Base-by-base conservation (phyloP, 2,329 filamentous ascomycete species). In the Cladosporium sp. region DNA sequence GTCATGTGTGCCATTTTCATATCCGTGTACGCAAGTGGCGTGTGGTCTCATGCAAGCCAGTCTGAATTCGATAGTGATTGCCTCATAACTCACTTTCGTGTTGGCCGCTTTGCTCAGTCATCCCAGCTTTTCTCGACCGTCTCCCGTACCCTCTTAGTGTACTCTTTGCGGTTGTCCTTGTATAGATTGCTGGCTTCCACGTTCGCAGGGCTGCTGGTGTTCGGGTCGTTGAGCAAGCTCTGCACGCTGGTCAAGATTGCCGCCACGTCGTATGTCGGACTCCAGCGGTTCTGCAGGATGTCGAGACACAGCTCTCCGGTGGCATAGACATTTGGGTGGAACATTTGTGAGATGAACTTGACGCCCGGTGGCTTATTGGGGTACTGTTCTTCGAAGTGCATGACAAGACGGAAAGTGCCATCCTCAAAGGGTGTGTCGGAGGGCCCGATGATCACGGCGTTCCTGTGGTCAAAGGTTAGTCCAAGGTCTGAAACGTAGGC, bases 111-210 rank as follows among this genome's bases (percentile, higher is more conserved):
- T 26, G 35, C 46, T 75, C 78, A 96, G 75, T 97, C 94, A 69
- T 98, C 95, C 95, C 95, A 99, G 82, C 94, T 98, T 87, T 97
- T 98, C 84, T 99, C 95, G 18, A 99, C 95, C 0, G 94, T 97
- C 82, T 98, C 95, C 57, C 93, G 85, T 52, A 99, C 95, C 21
- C 93, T 85, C 83, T 99, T 99, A 29, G 90, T 91, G 76, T 99
- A 99, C 76, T 99, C 95, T 78, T 93, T 93, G 69, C 93, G 87
- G 79, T 98, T 98, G 76, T 99, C 95, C 78, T 98, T 98, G 85
- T 98, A 99, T 10, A 98, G 84, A 77, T 98, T 99, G 64, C 93
- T 97, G 1, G 95, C 95, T 81, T 99, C 95, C 72, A 98, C 95
- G 74, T 99, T 99, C 65, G 95, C 95, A 0, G 95, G 95, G 1